Evolutionary conservation across 164 flowering plant genomes (phyloP), one percentile per base, ranked within the genome.

Genomic region (Warburgia ugandensis): DNA sequence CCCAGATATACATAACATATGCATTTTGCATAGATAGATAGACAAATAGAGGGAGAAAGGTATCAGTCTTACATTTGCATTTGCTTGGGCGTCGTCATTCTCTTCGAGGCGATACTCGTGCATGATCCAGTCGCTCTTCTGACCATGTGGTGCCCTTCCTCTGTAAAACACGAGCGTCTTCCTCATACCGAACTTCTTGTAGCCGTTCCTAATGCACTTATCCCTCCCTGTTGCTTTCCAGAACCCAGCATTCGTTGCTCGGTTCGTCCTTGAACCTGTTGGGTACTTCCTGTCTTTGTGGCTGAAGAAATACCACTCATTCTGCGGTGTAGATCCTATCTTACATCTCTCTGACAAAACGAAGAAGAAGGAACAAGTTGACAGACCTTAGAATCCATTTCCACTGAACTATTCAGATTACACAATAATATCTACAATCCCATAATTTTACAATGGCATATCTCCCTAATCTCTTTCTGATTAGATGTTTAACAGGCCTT

Each of bases 191-290:
- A 90, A 84, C 74, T 84, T 86, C 77, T 80, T 76, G 70, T 60
- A 71, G 61, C 55, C 80, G 79, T 74, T 86, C 38, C 94, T 58
- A n/a, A 91, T 91, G 76, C 94, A 86, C 55, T 91, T 91, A 66
- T 91, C 97, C 29, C 97, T 59, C 36, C 97, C 97, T 0, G 97
- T 91, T 14, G 97, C 97, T 68, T 91, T 91, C 97, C 97, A 91
- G 50, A 91, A 91, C 33, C 97, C 97, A 0, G 94, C 94, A 57
- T 43, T 70, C 0, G 97, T 91, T 0, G 97, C 97, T 48, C 97
- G 56, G 45, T 91, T 91, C 0, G 97, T 91, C 63, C 97, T 74
- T 2, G 95, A 84, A 8, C 97, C 97, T 1, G 95, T 90, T 30
- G 97, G 97, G 50, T 90, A 91, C 66, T 91, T 91, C 64, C 85